These are phyloP conservation scores for Dendrobium chrysotoxum DNA, from an alignment of 106 monocot genomes.

Conservation along the genomic window DNA sequence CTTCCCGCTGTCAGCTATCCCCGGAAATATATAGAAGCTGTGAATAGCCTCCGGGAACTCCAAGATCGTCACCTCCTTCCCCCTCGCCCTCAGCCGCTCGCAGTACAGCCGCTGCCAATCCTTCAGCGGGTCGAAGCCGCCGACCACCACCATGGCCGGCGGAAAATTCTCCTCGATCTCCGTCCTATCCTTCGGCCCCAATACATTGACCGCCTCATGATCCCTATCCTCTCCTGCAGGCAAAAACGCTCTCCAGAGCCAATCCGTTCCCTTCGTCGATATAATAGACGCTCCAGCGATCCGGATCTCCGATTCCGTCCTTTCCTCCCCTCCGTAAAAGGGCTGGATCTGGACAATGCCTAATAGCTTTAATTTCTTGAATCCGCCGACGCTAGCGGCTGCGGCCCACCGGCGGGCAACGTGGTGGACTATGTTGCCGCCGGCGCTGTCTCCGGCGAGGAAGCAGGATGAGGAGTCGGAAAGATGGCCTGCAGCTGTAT, in stretches of 20 bases:
- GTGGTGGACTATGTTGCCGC: constrained; percentile 20
- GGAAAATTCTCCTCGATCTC: constrained; percentile 13
- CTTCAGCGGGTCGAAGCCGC: constrained; percentile 40
- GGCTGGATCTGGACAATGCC: constrained; percentile 35
- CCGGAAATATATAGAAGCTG: constrained; percentile 39
- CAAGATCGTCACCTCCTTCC: constrained; percentile 19
- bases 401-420: constrained; percentile 12
- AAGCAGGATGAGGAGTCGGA: constrained; percentile 10
- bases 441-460: neutral
- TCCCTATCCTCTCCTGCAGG: constrained; percentile 31
- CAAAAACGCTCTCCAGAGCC: constrained; percentile 29
- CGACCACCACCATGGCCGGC: constrained; percentile 30
- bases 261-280: constrained; percentile 15
- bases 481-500: neutral
- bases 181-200: neutral
- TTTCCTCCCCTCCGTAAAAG: constrained; percentile 32
- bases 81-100: constrained; percentile 20
- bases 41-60: constrained; percentile 39
- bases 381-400: no score
- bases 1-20: constrained; percentile 7
- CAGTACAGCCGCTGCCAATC: constrained; percentile 41
- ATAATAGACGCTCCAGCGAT: constrained; percentile 5
- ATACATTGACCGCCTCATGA: constrained; percentile 24
- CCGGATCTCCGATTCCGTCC: constrained; percentile 33
- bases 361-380: neutral